These are phyloP conservation scores for Globisporangium iwayamae DNA, from an alignment of 352 stramenopile genomes.

Conservation along the genomic window DNA sequence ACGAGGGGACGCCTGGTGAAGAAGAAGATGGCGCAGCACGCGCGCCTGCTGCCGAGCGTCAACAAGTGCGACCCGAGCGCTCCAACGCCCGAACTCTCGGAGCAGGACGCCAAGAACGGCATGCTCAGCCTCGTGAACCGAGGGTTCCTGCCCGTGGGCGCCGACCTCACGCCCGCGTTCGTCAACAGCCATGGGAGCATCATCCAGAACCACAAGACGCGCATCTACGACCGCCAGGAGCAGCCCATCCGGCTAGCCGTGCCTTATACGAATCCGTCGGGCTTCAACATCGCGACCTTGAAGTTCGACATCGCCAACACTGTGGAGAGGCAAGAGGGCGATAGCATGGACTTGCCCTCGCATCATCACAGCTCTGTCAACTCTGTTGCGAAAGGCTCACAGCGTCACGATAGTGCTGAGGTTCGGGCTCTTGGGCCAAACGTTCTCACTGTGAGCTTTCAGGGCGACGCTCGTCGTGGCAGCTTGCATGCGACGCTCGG, in stretches of 20 bases:
- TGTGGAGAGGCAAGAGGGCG: neutral
- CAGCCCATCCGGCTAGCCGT: conserved; percentile 32
- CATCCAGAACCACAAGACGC: conserved; percentile 46
- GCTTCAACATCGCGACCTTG: conserved; percentile 72
- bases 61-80: conserved; percentile 62
- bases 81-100: conserved; percentile 44
- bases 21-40: conserved; percentile 52
- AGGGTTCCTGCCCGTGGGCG: conserved; percentile 56
- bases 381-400: conserved; percentile 2
- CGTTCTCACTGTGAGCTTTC: conserved; percentile 29
- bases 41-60: conserved; percentile 62
- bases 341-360: conserved; percentile 1
- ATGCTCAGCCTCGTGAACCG: conserved; percentile 69
- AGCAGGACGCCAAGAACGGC: conserved; percentile 56
- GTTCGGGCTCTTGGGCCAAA: conserved; percentile 14
- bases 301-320: conserved; percentile 63
- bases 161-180: conserved; percentile 69
- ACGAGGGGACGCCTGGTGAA: conserved; percentile 41
- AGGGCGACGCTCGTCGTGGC: conserved; percentile 14
- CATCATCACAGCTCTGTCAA: neutral
- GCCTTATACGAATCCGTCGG: conserved; percentile 58
- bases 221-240: conserved; percentile 58
- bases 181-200: conserved; percentile 40
- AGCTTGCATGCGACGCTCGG: conserved; percentile 14
- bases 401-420: neutral